These are phyloP conservation scores for Herpetomonas tarakana DNA, from an alignment of 208 protist genomes.

Conservation along the genomic window DNA sequence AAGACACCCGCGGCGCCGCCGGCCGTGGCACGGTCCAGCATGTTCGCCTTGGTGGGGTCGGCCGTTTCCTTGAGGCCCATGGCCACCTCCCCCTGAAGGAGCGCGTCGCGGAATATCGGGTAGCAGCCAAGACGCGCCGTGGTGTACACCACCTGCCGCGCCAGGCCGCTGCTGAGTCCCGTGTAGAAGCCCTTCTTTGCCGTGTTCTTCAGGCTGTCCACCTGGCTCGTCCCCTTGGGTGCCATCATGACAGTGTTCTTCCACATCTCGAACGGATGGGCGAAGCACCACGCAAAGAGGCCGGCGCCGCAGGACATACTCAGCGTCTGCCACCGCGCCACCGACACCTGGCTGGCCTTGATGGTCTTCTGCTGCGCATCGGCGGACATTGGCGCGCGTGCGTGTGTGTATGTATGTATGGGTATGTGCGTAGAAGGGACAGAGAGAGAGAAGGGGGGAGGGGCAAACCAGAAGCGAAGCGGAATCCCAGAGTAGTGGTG, in stretches of 20 bases:
- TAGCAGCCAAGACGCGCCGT: conserved; percentile 87
- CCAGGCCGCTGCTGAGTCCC: conserved; percentile 71
- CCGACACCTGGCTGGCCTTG: conserved; percentile 12
- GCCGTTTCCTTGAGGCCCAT: conserved; percentile 33
- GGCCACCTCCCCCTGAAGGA: conserved; percentile 47
- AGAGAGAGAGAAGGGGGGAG: conserved; percentile 1
- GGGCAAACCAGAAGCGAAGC: not conserved
- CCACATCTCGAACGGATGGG: conserved; percentile 93
- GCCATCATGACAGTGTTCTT: conserved; percentile 91
- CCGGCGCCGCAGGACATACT: conserved; percentile 75
- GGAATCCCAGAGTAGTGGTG: not conserved
- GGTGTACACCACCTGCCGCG: conserved; percentile 91
- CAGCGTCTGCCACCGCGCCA: conserved; percentile 62
- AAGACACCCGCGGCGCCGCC: conserved; percentile 77
- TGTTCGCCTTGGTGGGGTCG: conserved; percentile 47
- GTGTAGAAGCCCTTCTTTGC: conserved; percentile 74
- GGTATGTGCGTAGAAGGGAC: not conserved
- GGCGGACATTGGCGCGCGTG: conserved; percentile 10
- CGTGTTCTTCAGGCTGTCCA: conserved; percentile 38
- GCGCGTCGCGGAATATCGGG: conserved; percentile 81
- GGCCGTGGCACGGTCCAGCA: conserved; percentile 73
- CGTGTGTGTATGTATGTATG: not conserved
- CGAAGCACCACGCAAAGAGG: conserved; percentile 87
- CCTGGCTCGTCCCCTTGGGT: conserved; percentile 42
- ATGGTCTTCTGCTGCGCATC: conserved; percentile 7